These are phyloP conservation scores for Globisporangium emineosum DNA, from an alignment of 352 stramenopile genomes.

Conservation along the genomic window DNA sequence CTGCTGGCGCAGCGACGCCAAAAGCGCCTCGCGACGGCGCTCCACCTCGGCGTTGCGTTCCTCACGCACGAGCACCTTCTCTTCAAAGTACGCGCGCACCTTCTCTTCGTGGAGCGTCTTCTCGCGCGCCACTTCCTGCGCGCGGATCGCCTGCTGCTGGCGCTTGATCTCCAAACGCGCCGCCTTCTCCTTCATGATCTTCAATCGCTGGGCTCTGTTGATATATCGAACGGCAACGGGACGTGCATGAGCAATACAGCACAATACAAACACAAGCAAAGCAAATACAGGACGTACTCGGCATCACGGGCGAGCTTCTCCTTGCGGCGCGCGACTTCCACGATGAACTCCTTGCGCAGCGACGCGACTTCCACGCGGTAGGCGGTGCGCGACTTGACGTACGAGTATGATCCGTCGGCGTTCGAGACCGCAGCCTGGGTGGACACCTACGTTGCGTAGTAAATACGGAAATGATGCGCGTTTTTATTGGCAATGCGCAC, in stretches of 20 bases:
- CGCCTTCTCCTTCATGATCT: slow-evolving; percentile 87
- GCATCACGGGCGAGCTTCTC: slow-evolving; percentile 83
- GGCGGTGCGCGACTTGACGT: slow-evolving; percentile 62
- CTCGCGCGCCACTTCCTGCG: slow-evolving; percentile 76
- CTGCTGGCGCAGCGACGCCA: slow-evolving; percentile 61
- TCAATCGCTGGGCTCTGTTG: slow-evolving; percentile 62
- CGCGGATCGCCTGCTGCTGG: slow-evolving; percentile 80
- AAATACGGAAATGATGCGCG: neutral
- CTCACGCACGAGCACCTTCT: slow-evolving; percentile 77
- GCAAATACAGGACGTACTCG: slow-evolving; percentile 49
- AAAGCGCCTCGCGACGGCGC: slow-evolving; percentile 62
- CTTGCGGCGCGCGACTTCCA: slow-evolving; percentile 60
- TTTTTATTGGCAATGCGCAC: neutral
- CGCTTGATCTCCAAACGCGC: slow-evolving; percentile 85
- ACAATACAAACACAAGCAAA: neutral
- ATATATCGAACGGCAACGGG: neutral
- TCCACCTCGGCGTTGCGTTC: slow-evolving; percentile 53
- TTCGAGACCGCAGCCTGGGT: slow-evolving; percentile 15
- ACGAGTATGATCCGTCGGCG: slow-evolving; percentile 60
- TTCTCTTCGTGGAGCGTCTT: slow-evolving; percentile 78
- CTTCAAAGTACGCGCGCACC: slow-evolving; percentile 74
- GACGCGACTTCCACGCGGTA: slow-evolving; percentile 67
- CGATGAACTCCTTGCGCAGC: slow-evolving; percentile 74
- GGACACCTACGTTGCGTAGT: slow-evolving; percentile 2
- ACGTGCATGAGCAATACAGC: neutral